Evolutionary conservation across 257 asterid genomes (phyloP).

Genomic region (Lavandula angustifolia): DNA sequence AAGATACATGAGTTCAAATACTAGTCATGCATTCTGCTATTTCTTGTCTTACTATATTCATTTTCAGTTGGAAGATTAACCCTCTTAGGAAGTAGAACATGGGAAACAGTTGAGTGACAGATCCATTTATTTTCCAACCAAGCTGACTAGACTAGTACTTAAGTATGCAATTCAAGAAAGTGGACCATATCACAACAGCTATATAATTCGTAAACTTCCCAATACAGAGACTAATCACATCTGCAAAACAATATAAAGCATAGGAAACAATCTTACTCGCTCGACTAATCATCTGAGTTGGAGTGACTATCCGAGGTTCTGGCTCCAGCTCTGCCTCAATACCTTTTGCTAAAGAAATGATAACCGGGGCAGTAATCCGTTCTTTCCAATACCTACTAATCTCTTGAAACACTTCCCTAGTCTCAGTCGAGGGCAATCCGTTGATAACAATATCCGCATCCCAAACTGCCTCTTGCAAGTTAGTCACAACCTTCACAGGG

Average conservation of each 20-base stretch:
- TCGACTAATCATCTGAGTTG: conserved; percentile 88
- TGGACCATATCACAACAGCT: conserved; percentile 6
- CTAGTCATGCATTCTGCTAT: background rate
- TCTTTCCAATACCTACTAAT: conserved; percentile 92
- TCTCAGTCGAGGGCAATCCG: conserved; percentile 93
- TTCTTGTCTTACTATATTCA: background rate
- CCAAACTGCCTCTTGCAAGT: conserved; percentile 98
- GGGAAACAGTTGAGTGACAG: too few relatives aligned
- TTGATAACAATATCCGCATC: conserved; percentile 94
- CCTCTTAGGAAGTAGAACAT: background rate
- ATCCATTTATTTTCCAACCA: background rate
- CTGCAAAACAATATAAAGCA: conserved; percentile 21
- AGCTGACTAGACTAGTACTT: conserved; percentile 10
- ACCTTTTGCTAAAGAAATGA: conserved; percentile 87
- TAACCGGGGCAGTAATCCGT: conserved; percentile 60
- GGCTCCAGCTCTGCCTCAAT: conserved; percentile 92
- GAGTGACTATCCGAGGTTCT: conserved; percentile 81
- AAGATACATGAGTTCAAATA: background rate
- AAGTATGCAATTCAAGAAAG: background rate
- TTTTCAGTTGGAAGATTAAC: background rate
- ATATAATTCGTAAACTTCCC: conserved; percentile 6
- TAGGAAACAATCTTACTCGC: conserved; percentile 61
- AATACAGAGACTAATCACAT: background rate
- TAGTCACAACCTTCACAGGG: conserved; percentile 93
- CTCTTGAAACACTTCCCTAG: conserved; percentile 70